Evolutionary conservation across 306 rosid genomes (phyloP), one percentile per base, ranked within the genome.

Genomic region (Pyrus communis): DNA sequence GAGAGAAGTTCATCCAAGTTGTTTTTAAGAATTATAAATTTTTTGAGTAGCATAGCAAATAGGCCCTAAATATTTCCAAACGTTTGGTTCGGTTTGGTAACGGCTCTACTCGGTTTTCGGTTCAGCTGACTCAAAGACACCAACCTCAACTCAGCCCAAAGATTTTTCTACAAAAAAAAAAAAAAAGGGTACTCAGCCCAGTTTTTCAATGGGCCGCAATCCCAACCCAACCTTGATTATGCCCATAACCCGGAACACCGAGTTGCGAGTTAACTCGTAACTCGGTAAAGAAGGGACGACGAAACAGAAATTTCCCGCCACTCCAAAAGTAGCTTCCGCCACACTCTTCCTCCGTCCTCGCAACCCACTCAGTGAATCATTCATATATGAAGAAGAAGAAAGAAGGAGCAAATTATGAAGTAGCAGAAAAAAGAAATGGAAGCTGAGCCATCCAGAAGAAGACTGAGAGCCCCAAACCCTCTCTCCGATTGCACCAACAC

Each of bases 401-500:
- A 60, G 19, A 3, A 14, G 18, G 35, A 23, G 54, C 23, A 28
- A 35, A 79, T 73, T 17, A 57, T 59, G 45, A 77, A 71, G 74
- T 49, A 49, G 55, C 43, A 57, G 7, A 60, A 51, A 65, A 52
- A 66, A 22, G 27, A 77, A 75, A 87, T 89, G 92, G 88, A 90
- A 90, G 77, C 66, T 2, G 55, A 66, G 40, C 73, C 67, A 14
- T 7, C 8, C 35, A 30, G 69, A 79, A 78, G 65, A 66, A 80
- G 60, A 13, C 78, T 59, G 23, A 59, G 69, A 25, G 81, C 55
- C 73, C 85, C 89, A 70, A 83, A 82, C 71, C 86, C 94, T 28
- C 93, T 93, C 87, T 81, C 91, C 11, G 90, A 93, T 61, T 80
- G 85, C 71, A 83, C 92, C 74, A 90, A 87, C 82, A 77, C 77